Evolutionary conservation across 1,139 yeast genomes (phyloP), one percentile per base, ranked within the genome.

Genomic region (Blastobotrys buckinghamii): DNA sequence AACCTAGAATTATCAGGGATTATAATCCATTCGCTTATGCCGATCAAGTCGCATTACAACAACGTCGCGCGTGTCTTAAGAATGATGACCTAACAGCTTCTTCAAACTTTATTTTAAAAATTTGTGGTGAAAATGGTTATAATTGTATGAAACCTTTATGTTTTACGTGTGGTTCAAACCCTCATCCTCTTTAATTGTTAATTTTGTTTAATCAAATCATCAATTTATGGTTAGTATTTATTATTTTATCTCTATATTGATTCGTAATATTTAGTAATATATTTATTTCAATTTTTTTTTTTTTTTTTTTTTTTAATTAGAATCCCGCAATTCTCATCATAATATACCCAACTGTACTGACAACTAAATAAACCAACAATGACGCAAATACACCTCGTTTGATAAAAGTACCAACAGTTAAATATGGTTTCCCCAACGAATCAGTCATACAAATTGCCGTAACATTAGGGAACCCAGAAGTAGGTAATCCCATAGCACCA

Each of bases 401-500:
- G 51, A 90, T 86, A 62, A 90, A 90, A 42, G 84, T 84, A 32
- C 81, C 79, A 17, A 89, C 97, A 0, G 89, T 80, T 57, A 90
- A 69, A 63, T 90, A 90, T 27, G 92, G 84, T 52, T 82, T 82
- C 8, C 97, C 97, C 27, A 88, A 77, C 61, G 87, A 96, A 65
- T 90, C 96, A 7, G 88, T 79, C 81, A 88, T 80, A 51, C 95
- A 87, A 51, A 90, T 86, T 2, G 97, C 97, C 0, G 97, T 89
- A 39, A 90, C 96, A 59, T 90, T 90, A 16, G 97, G 97, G 76
- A 90, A 90, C 0, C 97, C 97, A 1, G 95, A 85, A 0, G 97
- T 90, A 26, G 97, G 97, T 52, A 90, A 74, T 10, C 95, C 97
- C 97, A 90, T 90, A 2, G 97, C 97, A 44, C 83, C 82, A 0